Evolutionary conservation across 2,329 filamentous ascomycete species (phyloP).

Genomic region (Colletotrichum navitas): DNA sequence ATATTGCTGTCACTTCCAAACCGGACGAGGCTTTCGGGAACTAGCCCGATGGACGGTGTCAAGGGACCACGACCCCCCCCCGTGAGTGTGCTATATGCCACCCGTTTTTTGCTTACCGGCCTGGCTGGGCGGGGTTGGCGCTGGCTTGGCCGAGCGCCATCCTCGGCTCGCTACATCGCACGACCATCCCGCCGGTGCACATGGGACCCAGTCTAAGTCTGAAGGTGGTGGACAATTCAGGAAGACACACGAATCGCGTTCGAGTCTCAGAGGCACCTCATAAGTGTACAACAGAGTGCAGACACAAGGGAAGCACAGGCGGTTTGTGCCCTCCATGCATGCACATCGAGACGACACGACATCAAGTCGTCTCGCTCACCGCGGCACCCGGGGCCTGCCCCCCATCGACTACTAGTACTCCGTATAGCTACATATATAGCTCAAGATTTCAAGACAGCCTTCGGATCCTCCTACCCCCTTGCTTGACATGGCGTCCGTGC

Average conservation of each 20-base stretch:
- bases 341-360: slow-evolving; percentile 22
- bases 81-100: background rate
- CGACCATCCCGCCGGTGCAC: slow-evolving; percentile 1
- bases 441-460: no score
- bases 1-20: slow-evolving; percentile 11
- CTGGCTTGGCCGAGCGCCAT: background rate
- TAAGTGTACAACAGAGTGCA: slow-evolving; percentile 7
- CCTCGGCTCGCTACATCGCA: slow-evolving; percentile 6
- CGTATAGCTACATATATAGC: no score
- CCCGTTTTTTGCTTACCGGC: no score
- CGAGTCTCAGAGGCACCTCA: background rate
- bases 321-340: slow-evolving; percentile 32
- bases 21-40: slow-evolving; percentile 16
- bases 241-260: slow-evolving; percentile 19
- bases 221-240: background rate
- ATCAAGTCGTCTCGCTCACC: slow-evolving; percentile 24
- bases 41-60: slow-evolving; percentile 4
- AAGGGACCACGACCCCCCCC: background rate
- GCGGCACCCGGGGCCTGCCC: background rate
- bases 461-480: background rate
- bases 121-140: background rate
- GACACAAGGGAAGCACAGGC: slow-evolving; percentile 6
- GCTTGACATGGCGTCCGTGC: slow-evolving; percentile 25
- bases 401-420: background rate
- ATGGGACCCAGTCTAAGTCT: background rate